A percentile compares a stretch with the other conserved stretches of the same genome.
Conservation (phyloP, 2,329 filamentous ascomycete species). For the Cercospora sojina region DNA sequence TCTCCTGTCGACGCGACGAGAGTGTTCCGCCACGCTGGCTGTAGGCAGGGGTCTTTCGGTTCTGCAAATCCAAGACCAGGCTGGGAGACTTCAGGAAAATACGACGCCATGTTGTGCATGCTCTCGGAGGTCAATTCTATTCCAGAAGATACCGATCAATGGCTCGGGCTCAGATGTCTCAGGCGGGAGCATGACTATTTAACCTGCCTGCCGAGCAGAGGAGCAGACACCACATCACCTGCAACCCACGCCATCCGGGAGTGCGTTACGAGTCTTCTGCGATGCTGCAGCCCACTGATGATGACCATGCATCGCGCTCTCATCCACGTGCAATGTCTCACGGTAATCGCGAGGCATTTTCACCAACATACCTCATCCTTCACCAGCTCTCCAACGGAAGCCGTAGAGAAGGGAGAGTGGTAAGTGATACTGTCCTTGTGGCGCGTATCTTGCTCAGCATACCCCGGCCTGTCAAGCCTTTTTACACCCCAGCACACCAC, state of each 20-base stretch:
- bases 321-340: neutral
- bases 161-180: neutral
- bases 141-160: neutral
- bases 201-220: neutral
- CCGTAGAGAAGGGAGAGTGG: neutral
- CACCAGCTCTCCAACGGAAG: neutral
- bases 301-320: neutral
- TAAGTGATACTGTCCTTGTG: neutral
- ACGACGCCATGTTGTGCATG: neutral
- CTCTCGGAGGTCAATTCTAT: neutral
- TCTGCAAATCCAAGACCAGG: conserved; percentile 7
- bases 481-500: neutral
- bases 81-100: neutral
- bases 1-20: conserved; percentile 33
- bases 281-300: neutral
- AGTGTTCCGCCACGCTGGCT: conserved; percentile 21
- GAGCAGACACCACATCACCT: neutral
- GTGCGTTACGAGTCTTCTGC: neutral
- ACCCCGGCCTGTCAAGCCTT: neutral
- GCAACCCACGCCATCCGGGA: neutral
- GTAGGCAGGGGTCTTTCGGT: neutral
- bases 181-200: neutral
- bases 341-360: neutral
- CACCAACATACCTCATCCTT: neutral
- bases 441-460: neutral